These are phyloP conservation scores for Thelephora aurantiotincta DNA, from an alignment of 768 basidiomycete species.

Conservation along the genomic window DNA sequence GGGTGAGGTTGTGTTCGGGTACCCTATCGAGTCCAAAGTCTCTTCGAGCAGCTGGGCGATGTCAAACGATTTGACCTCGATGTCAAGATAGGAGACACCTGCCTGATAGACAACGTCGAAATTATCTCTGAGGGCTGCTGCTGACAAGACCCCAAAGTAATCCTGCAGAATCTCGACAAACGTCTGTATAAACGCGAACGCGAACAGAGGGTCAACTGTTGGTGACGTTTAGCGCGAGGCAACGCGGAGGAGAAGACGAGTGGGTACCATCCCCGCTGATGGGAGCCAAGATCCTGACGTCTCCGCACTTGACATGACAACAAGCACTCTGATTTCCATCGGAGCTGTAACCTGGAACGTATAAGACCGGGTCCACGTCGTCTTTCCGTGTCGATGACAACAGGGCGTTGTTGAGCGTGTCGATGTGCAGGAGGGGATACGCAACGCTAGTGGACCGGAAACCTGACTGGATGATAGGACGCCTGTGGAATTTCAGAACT, in stretches of 20 bases:
- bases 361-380: slow-evolving; percentile 64
- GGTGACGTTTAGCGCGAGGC: no score
- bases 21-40: no score
- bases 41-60: no score
- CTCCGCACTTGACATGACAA: slow-evolving; percentile 69
- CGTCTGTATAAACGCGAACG: slow-evolving; percentile 82
- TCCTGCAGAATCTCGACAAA: no score
- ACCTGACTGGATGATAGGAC: slow-evolving; percentile 78
- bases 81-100: no score
- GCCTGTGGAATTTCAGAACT: no score
- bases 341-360: slow-evolving; percentile 37
- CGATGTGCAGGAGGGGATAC: slow-evolving; percentile 77
- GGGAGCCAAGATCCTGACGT: no score
- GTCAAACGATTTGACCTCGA: no score
- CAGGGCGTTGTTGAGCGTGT: slow-evolving; percentile 65
- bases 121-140: no score
- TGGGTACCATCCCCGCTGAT: slow-evolving; percentile 67
- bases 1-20: no score
- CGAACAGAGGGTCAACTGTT: slow-evolving; percentile 78
- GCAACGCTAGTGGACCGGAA: slow-evolving; percentile 70
- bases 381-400: slow-evolving; percentile 35
- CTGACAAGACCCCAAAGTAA: no score
- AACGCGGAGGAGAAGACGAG: background rate
- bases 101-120: no score
- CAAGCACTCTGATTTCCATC: slow-evolving; percentile 47